phyloP scores from a whole-genome alignment of 2,329 filamentous ascomycete genomes.

The Capronia americana region DNA sequence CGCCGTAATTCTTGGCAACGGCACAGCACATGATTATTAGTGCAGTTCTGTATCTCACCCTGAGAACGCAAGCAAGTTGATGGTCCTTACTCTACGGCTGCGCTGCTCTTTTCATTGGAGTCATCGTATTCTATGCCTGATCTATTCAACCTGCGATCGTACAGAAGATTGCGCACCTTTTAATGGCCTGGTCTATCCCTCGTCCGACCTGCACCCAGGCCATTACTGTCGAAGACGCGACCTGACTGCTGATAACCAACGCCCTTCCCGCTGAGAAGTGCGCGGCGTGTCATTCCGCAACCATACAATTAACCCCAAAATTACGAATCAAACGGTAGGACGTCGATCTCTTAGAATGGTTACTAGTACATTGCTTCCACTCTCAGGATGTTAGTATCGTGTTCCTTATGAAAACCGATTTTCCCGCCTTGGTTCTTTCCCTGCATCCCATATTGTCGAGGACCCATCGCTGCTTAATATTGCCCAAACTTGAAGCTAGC shows the following conservation, averaged over 20 bases:
- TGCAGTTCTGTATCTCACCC: not conserved
- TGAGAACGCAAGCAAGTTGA: too few relatives aligned
- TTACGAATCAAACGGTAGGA: not conserved
- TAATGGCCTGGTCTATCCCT: not conserved
- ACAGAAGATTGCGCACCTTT: not conserved
- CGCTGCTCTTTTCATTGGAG: not conserved
- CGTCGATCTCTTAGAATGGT: not conserved
- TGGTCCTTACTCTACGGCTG: not conserved
- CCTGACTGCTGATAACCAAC: not conserved
- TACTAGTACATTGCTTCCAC: not conserved
- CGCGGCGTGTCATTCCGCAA: slow-evolving; percentile 3
- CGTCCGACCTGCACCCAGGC: not conserved
- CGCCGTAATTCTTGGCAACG: slow-evolving; percentile 15
- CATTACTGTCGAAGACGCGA: not conserved
- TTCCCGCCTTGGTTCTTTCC: not conserved
- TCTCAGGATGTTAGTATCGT: not conserved
- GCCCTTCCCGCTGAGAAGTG: slow-evolving; percentile 9
- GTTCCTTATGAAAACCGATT: not conserved
- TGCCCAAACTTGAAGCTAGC: not conserved
- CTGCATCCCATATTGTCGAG: not conserved
- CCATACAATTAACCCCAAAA: not conserved
- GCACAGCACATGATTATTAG: not conserved
- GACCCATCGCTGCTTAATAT: not conserved
- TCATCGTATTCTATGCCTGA: not conserved
- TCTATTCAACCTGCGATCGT: not conserved